Evolutionary conservation across 371 early-diverging fungal genomes (phyloP), one percentile per base, ranked within the genome.

Genomic region (Mucor saturninus): DNA sequence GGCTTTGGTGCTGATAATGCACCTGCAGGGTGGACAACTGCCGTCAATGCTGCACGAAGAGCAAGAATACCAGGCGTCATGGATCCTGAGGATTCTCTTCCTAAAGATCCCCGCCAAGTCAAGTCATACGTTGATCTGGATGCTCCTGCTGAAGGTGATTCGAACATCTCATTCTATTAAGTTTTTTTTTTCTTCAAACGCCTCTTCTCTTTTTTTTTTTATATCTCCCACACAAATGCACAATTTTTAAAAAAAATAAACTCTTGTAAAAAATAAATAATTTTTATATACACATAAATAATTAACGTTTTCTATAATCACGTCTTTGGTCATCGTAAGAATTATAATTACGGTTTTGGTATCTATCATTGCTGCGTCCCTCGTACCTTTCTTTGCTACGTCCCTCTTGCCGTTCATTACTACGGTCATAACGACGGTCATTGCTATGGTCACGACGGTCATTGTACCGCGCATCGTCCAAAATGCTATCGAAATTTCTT

Each of bases 91-190:
- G 73, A 72, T 15, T 59, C 63, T 55, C 57, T 82, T 54, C 80
- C 80, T 11, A 74, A 67, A 49, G 90, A 91, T 67, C 89, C 89
- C 21, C 84, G 91, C 50, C 88, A 89, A 76, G 89, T 93, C 57
- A 91, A 90, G 68, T 92, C 92, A 5, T 95, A 95, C 61, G 91
- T 94, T 46, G 95, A 95, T 62, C 71, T 94, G 61, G 95, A 95
- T 77, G 93, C 92, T 35, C 95, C 95, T 6, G 92, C 89, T 14
- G 92, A 91, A 70, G 93, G 92, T 37, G 93, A 91, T 52, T 73
- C 89, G 15, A 89, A 92, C 68, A 74, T 86, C 53, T 72, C 74
- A 55, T 80, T 73, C 56, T 76, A 72, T 54, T 76, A 71, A 72
- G 13, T 21, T 14, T n/a, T 29, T 50, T 65, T 54, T 72, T 70